A percentile compares a stretch with the other conserved stretches of the same genome.
phyloP scores from a whole-genome alignment of 352 stramenopile species.

The Phytopythium sindhum region DNA sequence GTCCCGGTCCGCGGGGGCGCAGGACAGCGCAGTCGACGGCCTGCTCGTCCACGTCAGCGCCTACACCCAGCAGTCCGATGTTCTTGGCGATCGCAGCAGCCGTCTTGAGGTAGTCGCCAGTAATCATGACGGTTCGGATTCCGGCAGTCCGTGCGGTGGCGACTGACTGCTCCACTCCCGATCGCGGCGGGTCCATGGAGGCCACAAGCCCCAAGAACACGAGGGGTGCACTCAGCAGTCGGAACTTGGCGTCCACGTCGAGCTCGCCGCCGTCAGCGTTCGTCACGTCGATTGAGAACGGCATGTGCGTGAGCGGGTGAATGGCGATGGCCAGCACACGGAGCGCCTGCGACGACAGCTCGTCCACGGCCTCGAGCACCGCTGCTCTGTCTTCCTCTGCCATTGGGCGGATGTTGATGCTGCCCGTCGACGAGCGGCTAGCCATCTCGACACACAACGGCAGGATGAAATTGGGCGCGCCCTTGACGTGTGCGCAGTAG shows the following conservation, averaged over 20 bases:
- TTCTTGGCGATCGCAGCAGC: slow-evolving; percentile 92
- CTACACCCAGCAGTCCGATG: slow-evolving; percentile 86
- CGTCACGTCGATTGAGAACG: slow-evolving; percentile 38
- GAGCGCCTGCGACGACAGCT: slow-evolving; percentile 70
- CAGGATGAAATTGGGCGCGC: slow-evolving; percentile 70
- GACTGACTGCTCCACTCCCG: slow-evolving; percentile 62
- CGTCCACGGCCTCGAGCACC: slow-evolving; percentile 57
- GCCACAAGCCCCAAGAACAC: slow-evolving; percentile 93
- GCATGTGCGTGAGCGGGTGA: slow-evolving; percentile 49
- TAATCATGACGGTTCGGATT: slow-evolving; percentile 91
- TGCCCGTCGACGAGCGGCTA: background rate
- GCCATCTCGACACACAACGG: slow-evolving; percentile 46
- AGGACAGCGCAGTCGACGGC: slow-evolving; percentile 49
- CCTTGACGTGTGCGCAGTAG: slow-evolving; percentile 59
- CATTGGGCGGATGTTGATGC: slow-evolving; percentile 18
- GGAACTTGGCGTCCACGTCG: slow-evolving; percentile 71
- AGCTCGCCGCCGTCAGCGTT: background rate
- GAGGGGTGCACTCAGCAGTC: slow-evolving; percentile 59
- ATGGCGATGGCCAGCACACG: slow-evolving; percentile 91
- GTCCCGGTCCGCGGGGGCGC: slow-evolving; percentile 12
- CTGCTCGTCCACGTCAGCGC: slow-evolving; percentile 35
- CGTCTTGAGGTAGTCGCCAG: slow-evolving; percentile 94
- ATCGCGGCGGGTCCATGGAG: slow-evolving; percentile 82
- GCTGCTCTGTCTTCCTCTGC: slow-evolving; percentile 39
- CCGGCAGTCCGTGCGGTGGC: slow-evolving; percentile 35